phyloP scores from a whole-genome alignment of 2,329 filamentous ascomycete species.

The Alternaria sp. region DNA sequence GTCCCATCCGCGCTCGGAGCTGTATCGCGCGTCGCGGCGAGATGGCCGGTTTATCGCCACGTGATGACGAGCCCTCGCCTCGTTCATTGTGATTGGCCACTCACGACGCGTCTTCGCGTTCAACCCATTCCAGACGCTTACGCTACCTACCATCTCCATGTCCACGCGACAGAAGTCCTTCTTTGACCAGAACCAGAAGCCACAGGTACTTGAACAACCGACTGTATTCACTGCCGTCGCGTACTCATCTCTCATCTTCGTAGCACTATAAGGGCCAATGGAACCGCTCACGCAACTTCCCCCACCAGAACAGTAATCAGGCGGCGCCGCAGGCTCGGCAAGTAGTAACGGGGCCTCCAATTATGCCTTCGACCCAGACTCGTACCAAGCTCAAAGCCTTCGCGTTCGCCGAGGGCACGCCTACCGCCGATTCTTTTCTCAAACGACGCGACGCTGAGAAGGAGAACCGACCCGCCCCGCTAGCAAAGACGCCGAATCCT shows the following conservation, averaged over 20 bases:
- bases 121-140: conserved; percentile 9
- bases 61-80: conserved; percentile 19
- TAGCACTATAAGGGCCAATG: conserved; percentile 47
- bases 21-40: neutral
- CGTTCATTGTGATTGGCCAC: conserved; percentile 11
- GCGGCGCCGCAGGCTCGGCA: conserved; percentile 42
- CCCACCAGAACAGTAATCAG: conserved; percentile 35
- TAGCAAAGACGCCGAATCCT: conserved; percentile 14
- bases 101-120: conserved; percentile 29
- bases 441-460: conserved; percentile 52
- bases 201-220: conserved; percentile 45
- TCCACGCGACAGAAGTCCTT: conserved; percentile 60
- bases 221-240: neutral
- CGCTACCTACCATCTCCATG: conserved; percentile 45
- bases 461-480: conserved; percentile 49
- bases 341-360: conserved; percentile 50
- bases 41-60: conserved; percentile 12
- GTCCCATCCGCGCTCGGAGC: no score
- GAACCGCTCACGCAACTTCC: conserved; percentile 44
- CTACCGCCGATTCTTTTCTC: conserved; percentile 20
- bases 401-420: conserved; percentile 57
- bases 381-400: conserved; percentile 65
- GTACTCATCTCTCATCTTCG: conserved; percentile 14
- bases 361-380: conserved; percentile 61
- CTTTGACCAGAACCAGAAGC: conserved; percentile 58